A percentile compares a stretch with the other conserved stretches of the same genome.
phyloP scores from a whole-genome alignment of 2,329 filamentous ascomycete genomes.

The Bipolaris bicolor region DNA sequence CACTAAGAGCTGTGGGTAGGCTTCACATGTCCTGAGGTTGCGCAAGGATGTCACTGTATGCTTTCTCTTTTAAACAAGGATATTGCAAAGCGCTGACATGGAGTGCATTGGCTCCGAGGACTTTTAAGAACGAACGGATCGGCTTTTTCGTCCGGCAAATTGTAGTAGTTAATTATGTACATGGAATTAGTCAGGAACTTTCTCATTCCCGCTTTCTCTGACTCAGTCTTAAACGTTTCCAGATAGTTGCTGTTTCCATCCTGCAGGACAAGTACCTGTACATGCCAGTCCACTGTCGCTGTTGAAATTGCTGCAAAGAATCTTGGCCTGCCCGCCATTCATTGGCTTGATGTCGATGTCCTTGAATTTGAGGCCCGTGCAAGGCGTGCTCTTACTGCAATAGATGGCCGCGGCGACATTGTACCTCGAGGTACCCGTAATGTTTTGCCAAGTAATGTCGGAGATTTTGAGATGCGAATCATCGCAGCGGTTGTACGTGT shows the following conservation, averaged over 20 bases:
- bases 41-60: no score
- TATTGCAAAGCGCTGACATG: no score
- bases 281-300: conserved; percentile 33
- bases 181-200: no score
- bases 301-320: conserved; percentile 37
- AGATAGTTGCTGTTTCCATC: conserved; percentile 34
- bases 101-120: no score
- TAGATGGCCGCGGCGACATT: conserved; percentile 58
- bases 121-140: no score
- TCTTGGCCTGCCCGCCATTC: conserved; percentile 28
- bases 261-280: conserved; percentile 33
- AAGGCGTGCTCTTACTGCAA: conserved; percentile 47
- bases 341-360: conserved; percentile 54
- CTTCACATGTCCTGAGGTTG: no score
- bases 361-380: conserved; percentile 55
- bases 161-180: background rate
- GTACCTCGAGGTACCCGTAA: conserved; percentile 51
- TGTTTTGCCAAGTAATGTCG: conserved; percentile 58
- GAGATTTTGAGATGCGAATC: conserved; percentile 46
- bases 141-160: no score
- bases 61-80: no score
- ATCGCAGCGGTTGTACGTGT: conserved; percentile 40
- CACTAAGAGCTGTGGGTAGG: no score
- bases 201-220: no score
- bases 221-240: conserved; percentile 23